A percentile compares a stretch with the other conserved stretches of the same genome.
Conservation (phyloP, 805 yeast species). For the Ogataea paraovalis region DNA sequence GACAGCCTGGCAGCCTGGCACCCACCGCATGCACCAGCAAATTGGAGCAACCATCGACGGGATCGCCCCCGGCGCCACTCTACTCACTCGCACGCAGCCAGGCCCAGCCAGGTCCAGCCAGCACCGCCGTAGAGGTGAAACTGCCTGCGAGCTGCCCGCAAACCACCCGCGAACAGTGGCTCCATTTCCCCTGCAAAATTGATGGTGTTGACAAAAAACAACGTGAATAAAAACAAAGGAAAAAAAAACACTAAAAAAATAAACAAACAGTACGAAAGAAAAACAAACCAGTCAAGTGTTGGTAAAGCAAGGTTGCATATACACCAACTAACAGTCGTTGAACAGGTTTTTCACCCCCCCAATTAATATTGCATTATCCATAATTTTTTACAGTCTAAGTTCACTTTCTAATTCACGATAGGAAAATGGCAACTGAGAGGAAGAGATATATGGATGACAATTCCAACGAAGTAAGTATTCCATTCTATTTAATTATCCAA, state of each 20-base stretch:
- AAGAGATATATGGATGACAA: constrained; percentile 21
- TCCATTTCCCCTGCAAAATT: neutral
- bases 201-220: neutral
- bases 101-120: too few species aligned
- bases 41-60: too few species aligned
- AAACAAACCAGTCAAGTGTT: constrained; percentile 1
- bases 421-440: constrained; percentile 19
- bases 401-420: neutral
- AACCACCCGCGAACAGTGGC: neutral
- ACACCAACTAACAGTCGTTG: too few species aligned
- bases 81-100: too few species aligned
- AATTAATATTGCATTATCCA: too few species aligned
- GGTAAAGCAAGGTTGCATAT: neutral
- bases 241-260: constrained; percentile 2
- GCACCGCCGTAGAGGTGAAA: neutral
- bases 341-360: neutral
- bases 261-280: constrained; percentile 3
- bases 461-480: constrained; percentile 18
- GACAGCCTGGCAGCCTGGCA: too few species aligned
- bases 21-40: too few species aligned
- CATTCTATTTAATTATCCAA: too few species aligned
- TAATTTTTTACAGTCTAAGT: neutral
- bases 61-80: too few species aligned
- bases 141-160: neutral
- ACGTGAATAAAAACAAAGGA: constrained; percentile 1